Evolutionary conservation across 805 yeast genomes (phyloP), one percentile per base, ranked within the genome.

Genomic region (Diddensiella caesifluorescens): DNA sequence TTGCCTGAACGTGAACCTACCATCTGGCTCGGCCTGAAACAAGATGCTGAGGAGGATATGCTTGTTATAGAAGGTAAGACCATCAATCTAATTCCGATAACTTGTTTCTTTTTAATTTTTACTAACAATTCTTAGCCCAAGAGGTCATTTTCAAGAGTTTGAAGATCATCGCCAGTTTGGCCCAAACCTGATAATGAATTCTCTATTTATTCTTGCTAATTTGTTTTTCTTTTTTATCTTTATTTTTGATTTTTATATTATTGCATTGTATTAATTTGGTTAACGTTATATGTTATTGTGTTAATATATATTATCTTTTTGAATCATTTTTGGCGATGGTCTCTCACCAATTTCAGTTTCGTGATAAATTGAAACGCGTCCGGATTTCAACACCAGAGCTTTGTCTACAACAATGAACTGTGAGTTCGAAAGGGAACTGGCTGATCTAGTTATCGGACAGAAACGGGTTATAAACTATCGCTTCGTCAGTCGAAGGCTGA

Each of bases 1-100:
- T 60, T 83, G 32, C 88, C 88, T 0, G 72, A 67, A n/a, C 46
- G 61, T 3, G 69, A 70, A 33, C 75, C 80, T 1, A 62, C 77
- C 33, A 52, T 61, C 1, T 79, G 83, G 83, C 53, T 77, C 13
- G 79, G 74, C 0, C 55, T 79, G 19, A 62, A 65, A 4, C 66
- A 60, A 4, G 69, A 68, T 10, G 68, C 72, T 4, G 75, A 74
- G 36, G 60, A 48, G 7, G 41, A 57, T 16, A 50, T 69, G 32
- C 50, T 46, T 38, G 39, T 25, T 4, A 35, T 42, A n/a, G 51
- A 49, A 13, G 54, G 53, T 31, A 28, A 43, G 41, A 18, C 5
- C 18, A 22, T 5, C 5, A 9, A 5, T 7, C 13, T 19, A n/a
- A 28, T 28, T 5, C 13, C 16, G 32, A n/a, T 5, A n/a, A 7